Percentiles rank a stretch among this genome's conserved stretches.
These are phyloP conservation scores for Leccinum pachyderme DNA, from an alignment of 1,284 basidiomycete species.

Conservation along the genomic window DNA sequence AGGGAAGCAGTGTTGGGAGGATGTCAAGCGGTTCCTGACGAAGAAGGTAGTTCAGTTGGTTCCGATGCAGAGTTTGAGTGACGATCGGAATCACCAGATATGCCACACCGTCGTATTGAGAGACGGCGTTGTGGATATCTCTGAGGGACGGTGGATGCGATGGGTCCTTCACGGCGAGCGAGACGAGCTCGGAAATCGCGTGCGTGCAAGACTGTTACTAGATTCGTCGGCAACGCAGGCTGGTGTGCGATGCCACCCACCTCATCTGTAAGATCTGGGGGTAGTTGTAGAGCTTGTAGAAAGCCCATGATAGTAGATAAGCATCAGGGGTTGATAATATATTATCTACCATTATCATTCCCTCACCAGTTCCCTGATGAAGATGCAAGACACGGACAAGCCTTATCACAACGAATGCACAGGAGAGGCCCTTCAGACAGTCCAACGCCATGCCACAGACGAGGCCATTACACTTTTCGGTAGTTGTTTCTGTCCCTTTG, in stretches of 20 bases:
- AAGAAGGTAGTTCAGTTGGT: not conserved
- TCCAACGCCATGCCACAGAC: conserved; percentile 23
- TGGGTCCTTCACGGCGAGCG: conserved; percentile 12
- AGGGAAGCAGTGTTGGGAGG: conserved; percentile 26
- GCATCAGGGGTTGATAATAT: no score
- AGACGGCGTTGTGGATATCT: conserved; percentile 17
- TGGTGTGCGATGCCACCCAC: conserved; percentile 2
- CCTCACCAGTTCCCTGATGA: no score
- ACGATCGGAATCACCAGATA: conserved; percentile 16
- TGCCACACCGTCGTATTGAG: conserved; percentile 12
- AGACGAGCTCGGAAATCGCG: conserved; percentile 22
- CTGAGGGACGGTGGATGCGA: conserved; percentile 10
- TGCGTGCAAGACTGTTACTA: conserved; percentile 15
- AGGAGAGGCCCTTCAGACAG: conserved; percentile 41
- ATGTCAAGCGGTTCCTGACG: conserved; percentile 31
- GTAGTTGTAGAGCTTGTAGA: conserved; percentile 18
- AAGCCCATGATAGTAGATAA: not conserved
- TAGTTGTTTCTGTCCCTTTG: conserved; percentile 47
- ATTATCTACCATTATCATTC: no score
- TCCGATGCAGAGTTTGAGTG: not conserved
- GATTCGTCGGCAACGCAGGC: not conserved
- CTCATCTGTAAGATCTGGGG: conserved; percentile 26
- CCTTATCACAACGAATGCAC: conserved; percentile 35
- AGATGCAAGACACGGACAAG: conserved; percentile 24
- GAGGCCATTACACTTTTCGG: conserved; percentile 38